Percentiles rank a stretch among this genome's conserved stretches.
Conservation (phyloP, 2,329 filamentous ascomycete genomes). For the Botrytis fragariae region DNA sequence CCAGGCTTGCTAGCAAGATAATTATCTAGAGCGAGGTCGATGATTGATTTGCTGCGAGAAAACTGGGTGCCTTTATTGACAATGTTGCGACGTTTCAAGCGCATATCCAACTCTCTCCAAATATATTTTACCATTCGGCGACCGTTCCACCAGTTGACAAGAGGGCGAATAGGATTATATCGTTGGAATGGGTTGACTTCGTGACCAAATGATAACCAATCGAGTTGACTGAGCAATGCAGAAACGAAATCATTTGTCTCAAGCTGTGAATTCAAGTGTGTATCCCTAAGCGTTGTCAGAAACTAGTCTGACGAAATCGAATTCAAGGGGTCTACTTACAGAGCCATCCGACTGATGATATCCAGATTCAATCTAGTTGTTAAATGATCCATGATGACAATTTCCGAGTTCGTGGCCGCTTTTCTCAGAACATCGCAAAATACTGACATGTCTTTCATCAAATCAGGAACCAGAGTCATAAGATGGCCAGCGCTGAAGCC, state of each 20-base stretch:
- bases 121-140: neutral
- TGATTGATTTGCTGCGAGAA: neutral
- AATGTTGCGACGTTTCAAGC: neutral
- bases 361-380: neutral
- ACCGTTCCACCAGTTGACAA: neutral
- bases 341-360: neutral
- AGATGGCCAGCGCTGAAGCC: neutral
- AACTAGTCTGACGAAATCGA: neutral
- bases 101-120: neutral
- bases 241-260: neutral
- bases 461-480: constrained; percentile 2
- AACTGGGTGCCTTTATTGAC: neutral
- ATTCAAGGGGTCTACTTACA: neutral
- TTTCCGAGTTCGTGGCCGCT: neutral
- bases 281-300: neutral
- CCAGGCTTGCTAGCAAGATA: neutral
- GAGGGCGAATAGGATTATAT: neutral
- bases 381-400: neutral
- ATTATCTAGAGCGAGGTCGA: constrained; percentile 1
- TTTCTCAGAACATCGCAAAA: neutral
- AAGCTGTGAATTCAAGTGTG: neutral
- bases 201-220: neutral
- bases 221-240: neutral
- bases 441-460: neutral
- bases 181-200: neutral